Conservation (phyloP, 257 asterid genomes). For the Catharanthus roseus region DNA sequence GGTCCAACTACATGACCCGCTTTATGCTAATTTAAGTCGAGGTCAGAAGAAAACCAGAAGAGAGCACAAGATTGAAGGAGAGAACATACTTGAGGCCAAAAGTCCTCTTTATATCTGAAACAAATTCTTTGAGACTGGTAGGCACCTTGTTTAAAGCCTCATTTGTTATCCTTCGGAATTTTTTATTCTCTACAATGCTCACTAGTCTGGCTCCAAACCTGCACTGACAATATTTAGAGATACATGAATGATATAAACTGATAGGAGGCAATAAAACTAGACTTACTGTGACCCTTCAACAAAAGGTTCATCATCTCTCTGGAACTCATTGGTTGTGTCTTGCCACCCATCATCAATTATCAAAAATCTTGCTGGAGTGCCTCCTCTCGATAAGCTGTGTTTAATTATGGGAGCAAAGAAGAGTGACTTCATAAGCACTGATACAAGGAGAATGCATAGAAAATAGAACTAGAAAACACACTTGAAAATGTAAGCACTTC, state of each 20-base stretch:
- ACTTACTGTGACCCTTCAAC: conserved; percentile 56
- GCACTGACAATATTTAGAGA: conserved; percentile 15
- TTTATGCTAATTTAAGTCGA: neutral
- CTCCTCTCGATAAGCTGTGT: conserved; percentile 51
- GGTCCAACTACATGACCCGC: neutral
- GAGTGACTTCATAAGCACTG: neutral
- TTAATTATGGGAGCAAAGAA: neutral
- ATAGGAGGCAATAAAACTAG: neutral
- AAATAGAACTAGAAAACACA: neutral
- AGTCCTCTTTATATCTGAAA: conserved; percentile 10
- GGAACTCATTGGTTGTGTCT: conserved; percentile 48
- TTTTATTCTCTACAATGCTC: conserved; percentile 49
- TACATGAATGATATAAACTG: neutral
- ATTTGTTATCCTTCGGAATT: conserved; percentile 30
- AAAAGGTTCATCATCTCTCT: conserved; percentile 45
- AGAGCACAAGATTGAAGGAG: neutral
- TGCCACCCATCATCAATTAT: conserved; percentile 90
- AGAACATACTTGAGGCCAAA: conserved; percentile 21
- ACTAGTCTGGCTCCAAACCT: conserved; percentile 55
- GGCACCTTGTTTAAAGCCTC: conserved; percentile 31
- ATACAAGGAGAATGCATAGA: neutral
- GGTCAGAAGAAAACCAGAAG: neutral
- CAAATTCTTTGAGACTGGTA: conserved; percentile 24
- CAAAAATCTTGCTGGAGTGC: conserved; percentile 48
- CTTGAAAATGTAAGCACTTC: neutral